Evolutionary conservation across 192 early-diverging fungal species (phyloP).

Genomic region (Coemansia sp.): DNA sequence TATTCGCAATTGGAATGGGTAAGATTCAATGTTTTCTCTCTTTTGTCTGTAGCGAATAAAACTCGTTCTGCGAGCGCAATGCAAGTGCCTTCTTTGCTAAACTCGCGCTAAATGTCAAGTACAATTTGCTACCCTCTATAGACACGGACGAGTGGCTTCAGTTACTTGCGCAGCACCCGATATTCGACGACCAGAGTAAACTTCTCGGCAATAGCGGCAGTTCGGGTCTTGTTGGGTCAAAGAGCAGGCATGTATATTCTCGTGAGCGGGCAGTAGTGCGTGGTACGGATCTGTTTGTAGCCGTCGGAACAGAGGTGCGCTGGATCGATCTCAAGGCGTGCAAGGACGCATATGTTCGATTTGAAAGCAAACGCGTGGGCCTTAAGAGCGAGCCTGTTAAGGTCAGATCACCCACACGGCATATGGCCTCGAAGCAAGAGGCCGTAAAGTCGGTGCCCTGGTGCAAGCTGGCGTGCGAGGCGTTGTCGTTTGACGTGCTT

Average conservation of each 20-base stretch:
- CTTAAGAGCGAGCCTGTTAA: constrained; percentile 11
- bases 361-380: constrained; percentile 36
- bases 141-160: constrained; percentile 56
- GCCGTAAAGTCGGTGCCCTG: constrained; percentile 40
- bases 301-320: constrained; percentile 61
- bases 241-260: background rate
- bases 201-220: background rate
- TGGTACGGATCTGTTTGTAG: constrained; percentile 64
- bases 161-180: constrained; percentile 46
- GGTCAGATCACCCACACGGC: background rate
- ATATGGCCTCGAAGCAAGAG: constrained; percentile 21
- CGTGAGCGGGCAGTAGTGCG: constrained; percentile 43
- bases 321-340: constrained; percentile 61
- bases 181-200: constrained; percentile 28
- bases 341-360: constrained; percentile 62
- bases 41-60: background rate
- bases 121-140: constrained; percentile 7
- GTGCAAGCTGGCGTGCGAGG: constrained; percentile 43
- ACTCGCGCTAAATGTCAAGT: background rate
- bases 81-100: constrained; percentile 1
- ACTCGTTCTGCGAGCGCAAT: no score
- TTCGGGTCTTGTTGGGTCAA: background rate
- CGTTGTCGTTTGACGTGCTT: constrained; percentile 60
- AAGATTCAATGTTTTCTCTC: background rate
- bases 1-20: background rate